A percentile compares a stretch with the other conserved stretches of the same genome.
phyloP scores from a whole-genome alignment of 176 grass and related monocot genomes.

The Aegilops speltoides region DNA sequence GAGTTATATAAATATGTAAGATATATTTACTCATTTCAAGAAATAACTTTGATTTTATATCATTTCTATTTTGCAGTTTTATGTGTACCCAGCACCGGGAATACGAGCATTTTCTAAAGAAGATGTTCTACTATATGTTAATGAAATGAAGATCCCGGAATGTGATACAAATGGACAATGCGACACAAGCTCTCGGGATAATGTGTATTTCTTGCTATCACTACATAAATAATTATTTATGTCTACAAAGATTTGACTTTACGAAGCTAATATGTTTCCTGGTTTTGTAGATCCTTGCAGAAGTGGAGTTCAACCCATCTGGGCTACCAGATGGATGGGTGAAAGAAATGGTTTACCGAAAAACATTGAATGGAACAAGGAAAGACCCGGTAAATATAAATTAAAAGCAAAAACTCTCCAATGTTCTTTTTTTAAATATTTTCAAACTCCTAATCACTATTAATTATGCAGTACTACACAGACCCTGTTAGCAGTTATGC shows the following conservation, averaged over 20 bases:
- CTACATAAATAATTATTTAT: neutral
- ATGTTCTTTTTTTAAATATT: neutral
- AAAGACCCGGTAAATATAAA: slow-evolving; percentile 41
- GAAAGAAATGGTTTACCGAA: slow-evolving; percentile 34
- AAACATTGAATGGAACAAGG: slow-evolving; percentile 26
- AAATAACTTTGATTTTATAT: neutral
- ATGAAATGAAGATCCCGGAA: neutral
- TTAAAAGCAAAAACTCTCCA: neutral
- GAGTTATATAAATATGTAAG: neutral
- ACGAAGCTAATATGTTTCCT: neutral
- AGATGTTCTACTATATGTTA: slow-evolving; percentile 36
- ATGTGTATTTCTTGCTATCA: slow-evolving; percentile 2
- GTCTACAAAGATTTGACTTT: neutral
- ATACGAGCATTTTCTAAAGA: slow-evolving; percentile 23
- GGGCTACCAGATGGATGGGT: slow-evolving; percentile 37
- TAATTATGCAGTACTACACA: slow-evolving; percentile 41
- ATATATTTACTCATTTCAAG: neutral
- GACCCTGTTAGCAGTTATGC: slow-evolving; percentile 37
- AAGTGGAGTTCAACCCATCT: slow-evolving; percentile 38
- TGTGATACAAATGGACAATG: slow-evolving; percentile 27
- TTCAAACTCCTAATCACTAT: neutral
- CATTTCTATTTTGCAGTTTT: slow-evolving; percentile 17
- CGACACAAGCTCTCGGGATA: neutral
- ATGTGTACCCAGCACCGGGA: slow-evolving; percentile 2
- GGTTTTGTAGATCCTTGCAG: slow-evolving; percentile 40